Percentiles rank a stretch among this genome's conserved stretches.
These are phyloP conservation scores for Marvania coccoides DNA, from an alignment of 139 green algal genomes.

Conservation along the genomic window DNA sequence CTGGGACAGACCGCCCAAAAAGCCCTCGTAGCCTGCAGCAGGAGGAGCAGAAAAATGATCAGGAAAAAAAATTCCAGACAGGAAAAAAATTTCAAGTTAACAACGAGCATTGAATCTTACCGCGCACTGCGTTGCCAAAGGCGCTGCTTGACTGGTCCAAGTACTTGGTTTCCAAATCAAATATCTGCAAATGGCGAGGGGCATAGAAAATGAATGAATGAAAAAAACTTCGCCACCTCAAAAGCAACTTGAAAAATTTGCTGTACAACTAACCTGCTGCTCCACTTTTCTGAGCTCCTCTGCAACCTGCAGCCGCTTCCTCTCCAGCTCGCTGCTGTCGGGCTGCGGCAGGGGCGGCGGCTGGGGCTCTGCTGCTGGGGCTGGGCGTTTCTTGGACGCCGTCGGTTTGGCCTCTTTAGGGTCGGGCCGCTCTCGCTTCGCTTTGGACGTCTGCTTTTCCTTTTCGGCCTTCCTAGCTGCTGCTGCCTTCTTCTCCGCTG, in stretches of 20 bases:
- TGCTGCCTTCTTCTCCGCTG: not conserved
- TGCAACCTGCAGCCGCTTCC: constrained; percentile 21
- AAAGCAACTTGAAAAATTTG: not conserved
- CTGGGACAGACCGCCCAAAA: constrained; percentile 22
- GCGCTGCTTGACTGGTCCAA: constrained; percentile 36
- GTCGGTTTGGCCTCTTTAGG: not conserved
- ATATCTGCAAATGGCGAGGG: constrained; percentile 34
- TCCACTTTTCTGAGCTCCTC: constrained; percentile 41
- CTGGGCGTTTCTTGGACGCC: not conserved
- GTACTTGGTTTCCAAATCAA: constrained; percentile 55
- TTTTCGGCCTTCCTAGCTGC: not conserved
- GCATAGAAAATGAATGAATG: not conserved
- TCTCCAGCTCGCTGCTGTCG: constrained; percentile 34
- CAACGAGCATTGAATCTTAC: not conserved
- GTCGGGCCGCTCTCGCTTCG: not conserved
- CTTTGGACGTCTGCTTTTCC: not conserved
- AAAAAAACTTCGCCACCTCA: not conserved
- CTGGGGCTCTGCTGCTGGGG: not conserved
- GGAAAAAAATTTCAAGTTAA: not conserved
- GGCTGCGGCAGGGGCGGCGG: not conserved
- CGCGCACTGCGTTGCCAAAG: constrained; percentile 51
- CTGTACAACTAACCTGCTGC: constrained; percentile 11
- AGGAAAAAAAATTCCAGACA: not conserved
- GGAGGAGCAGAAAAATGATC: not conserved
- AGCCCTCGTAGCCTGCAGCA: constrained; percentile 41